Evolutionary conservation across 2,329 filamentous ascomycete species (phyloP).

Genomic region (Alternaria ventricosa): DNA sequence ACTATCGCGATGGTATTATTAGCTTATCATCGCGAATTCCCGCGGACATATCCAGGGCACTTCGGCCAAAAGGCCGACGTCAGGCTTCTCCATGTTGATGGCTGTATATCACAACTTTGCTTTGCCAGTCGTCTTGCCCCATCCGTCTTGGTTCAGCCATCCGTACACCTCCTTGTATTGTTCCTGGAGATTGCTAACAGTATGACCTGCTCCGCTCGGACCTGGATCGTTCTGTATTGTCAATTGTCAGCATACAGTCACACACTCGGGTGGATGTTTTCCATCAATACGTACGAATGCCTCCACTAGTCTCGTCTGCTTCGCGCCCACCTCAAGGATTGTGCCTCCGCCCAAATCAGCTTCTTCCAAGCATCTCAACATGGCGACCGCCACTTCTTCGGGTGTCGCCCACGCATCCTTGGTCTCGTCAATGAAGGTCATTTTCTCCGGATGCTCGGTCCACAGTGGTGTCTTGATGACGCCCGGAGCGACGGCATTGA

Average conservation of each 20-base stretch:
- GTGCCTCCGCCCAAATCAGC: constrained; percentile 54
- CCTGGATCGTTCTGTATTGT: constrained; percentile 57
- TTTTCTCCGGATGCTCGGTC: constrained; percentile 67
- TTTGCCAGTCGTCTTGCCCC: constrained; percentile 57
- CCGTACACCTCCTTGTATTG: constrained; percentile 59
- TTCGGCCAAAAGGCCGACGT: background rate
- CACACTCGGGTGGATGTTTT: background rate
- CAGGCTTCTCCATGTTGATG: background rate
- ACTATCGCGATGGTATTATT: background rate
- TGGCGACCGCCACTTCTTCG: constrained; percentile 65
- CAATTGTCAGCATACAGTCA: background rate
- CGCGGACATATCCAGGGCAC: background rate
- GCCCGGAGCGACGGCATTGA: constrained; percentile 67
- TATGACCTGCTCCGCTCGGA: constrained; percentile 57
- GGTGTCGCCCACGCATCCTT: constrained; percentile 65
- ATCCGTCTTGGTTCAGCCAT: constrained; percentile 56
- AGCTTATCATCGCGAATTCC: background rate
- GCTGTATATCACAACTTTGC: constrained; percentile 5
- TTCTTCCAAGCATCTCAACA: constrained; percentile 63
- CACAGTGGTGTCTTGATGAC: constrained; percentile 68
- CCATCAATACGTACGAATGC: constrained; percentile 38
- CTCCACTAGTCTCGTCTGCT: constrained; percentile 58
- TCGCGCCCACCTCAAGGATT: constrained; percentile 63
- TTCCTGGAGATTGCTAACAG: constrained; percentile 50
- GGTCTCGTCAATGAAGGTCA: constrained; percentile 57